These are phyloP conservation scores for Fusarium torulosum DNA, from an alignment of 2,329 filamentous ascomycete genomes.

Conservation along the genomic window DNA sequence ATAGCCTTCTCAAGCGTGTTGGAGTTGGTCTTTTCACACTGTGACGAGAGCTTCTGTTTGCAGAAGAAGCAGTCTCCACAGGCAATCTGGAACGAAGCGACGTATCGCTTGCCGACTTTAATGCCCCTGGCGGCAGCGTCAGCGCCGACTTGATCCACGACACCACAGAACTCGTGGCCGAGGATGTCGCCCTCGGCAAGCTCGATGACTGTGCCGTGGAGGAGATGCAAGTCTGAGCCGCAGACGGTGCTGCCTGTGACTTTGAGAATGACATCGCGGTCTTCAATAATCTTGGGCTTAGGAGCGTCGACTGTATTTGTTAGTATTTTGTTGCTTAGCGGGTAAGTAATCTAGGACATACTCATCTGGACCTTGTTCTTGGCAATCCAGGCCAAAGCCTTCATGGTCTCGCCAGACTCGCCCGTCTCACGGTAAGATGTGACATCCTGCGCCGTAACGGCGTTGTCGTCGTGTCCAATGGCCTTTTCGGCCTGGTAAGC, in stretches of 20 bases:
- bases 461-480: constrained; percentile 75
- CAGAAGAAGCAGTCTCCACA: constrained; percentile 81
- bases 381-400: constrained; percentile 84
- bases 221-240: constrained; percentile 70
- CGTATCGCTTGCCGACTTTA: constrained; percentile 75
- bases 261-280: constrained; percentile 82
- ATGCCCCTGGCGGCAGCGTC: constrained; percentile 64
- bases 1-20: constrained; percentile 78
- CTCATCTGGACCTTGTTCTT: constrained; percentile 81
- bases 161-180: constrained; percentile 71
- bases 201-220: constrained; percentile 68
- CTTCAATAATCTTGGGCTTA: constrained; percentile 79
- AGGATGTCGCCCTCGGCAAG: constrained; percentile 75
- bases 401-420: constrained; percentile 74
- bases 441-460: constrained; percentile 76
- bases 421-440: constrained; percentile 66
- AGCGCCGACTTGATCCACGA: constrained; percentile 68
- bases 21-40: constrained; percentile 83
- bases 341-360: constrained; percentile 47
- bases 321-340: neutral
- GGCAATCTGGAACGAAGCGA: constrained; percentile 89
- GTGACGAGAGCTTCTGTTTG: constrained; percentile 80
- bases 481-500: constrained; percentile 75
- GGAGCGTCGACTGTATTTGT: constrained; percentile 67
- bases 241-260: constrained; percentile 75